These are phyloP conservation scores for Metroxylon sagu DNA, from an alignment of 176 grass and related monocot species.

Conservation along the genomic window DNA sequence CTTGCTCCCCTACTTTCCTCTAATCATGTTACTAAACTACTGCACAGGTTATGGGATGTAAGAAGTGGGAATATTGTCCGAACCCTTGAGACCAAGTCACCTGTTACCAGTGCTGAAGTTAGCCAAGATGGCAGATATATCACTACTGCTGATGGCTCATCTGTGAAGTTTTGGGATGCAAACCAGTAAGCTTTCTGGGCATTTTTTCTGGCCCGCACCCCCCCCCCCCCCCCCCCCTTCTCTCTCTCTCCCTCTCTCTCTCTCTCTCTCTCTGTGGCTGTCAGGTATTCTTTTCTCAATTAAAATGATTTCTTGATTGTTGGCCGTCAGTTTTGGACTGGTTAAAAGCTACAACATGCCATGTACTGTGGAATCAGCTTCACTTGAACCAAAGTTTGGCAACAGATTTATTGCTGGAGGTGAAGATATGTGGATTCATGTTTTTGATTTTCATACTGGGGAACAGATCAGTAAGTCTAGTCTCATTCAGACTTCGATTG, in stretches of 20 bases:
- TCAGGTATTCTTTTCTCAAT: too few species aligned
- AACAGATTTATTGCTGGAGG: constrained; percentile 85
- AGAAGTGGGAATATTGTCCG: constrained; percentile 87
- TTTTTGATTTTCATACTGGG: constrained; percentile 88
- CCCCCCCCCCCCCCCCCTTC: too few species aligned
- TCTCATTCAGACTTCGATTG: too few species aligned
- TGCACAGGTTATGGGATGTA: constrained; percentile 78
- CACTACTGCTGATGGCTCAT: constrained; percentile 84
- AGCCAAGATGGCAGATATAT: constrained; percentile 92
- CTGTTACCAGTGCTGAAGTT: constrained; percentile 93
- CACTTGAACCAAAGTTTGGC: constrained; percentile 79
- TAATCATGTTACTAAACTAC: background rate
- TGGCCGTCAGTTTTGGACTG: constrained; percentile 64
- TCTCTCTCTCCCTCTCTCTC: too few species aligned
- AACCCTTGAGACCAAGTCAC: constrained; percentile 91
- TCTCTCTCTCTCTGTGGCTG: too few species aligned
- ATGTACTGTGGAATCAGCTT: constrained; percentile 86
- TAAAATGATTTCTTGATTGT: background rate
- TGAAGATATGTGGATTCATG: constrained; percentile 93
- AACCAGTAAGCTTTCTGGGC: too few species aligned
- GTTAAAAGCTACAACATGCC: constrained; percentile 98
- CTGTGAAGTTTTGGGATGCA: constrained; percentile 36
- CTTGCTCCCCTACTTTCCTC: too few species aligned
- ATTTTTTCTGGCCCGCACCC: too few species aligned
- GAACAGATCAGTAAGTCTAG: constrained; percentile 80